phyloP scores from a whole-genome alignment of 495 filamentous ascomycete species.

The Immersiella caudata region DNA sequence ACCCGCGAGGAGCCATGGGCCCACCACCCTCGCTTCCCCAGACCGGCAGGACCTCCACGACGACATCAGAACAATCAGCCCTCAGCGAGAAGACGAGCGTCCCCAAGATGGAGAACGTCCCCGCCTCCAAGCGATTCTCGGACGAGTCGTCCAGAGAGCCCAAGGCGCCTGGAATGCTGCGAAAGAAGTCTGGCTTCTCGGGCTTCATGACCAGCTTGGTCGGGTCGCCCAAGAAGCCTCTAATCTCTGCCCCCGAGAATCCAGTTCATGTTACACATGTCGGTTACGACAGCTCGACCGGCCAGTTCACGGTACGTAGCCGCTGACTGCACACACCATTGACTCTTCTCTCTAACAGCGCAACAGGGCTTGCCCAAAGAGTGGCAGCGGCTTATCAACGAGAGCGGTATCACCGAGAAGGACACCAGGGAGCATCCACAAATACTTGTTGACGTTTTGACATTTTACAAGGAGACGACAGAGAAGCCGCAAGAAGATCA shows the following conservation, averaged over 20 bases:
- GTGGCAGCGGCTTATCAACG: slow-evolving; percentile 94
- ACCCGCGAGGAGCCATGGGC: slow-evolving; percentile 52
- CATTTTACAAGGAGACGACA: slow-evolving; percentile 92
- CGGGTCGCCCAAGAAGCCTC: slow-evolving; percentile 83
- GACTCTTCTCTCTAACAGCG: slow-evolving; percentile 26
- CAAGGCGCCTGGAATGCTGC: slow-evolving; percentile 58
- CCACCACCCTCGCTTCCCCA: slow-evolving; percentile 64
- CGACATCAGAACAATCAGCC: slow-evolving; percentile 48
- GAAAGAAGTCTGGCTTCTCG: slow-evolving; percentile 94
- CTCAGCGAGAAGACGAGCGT: slow-evolving; percentile 53
- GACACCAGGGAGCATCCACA: slow-evolving; percentile 95
- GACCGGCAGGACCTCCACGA: slow-evolving; percentile 73
- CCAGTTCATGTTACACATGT: slow-evolving; percentile 98
- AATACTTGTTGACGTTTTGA: slow-evolving; percentile 90
- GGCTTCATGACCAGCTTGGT: slow-evolving; percentile 93
- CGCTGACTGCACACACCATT: slow-evolving; percentile 13
- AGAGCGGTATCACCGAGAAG: slow-evolving; percentile 94
- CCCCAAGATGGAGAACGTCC: slow-evolving; percentile 59
- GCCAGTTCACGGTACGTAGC: slow-evolving; percentile 89
- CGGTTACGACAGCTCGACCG: slow-evolving; percentile 94
- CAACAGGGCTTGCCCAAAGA: slow-evolving; percentile 90
- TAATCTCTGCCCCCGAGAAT: slow-evolving; percentile 95
- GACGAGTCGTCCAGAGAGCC: slow-evolving; percentile 70
- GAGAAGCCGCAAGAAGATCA: slow-evolving; percentile 79
- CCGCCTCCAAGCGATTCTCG: slow-evolving; percentile 76